phyloP scores from a whole-genome alignment of 2,329 filamentous ascomycete species.

The Colletotrichum sp. region DNA sequence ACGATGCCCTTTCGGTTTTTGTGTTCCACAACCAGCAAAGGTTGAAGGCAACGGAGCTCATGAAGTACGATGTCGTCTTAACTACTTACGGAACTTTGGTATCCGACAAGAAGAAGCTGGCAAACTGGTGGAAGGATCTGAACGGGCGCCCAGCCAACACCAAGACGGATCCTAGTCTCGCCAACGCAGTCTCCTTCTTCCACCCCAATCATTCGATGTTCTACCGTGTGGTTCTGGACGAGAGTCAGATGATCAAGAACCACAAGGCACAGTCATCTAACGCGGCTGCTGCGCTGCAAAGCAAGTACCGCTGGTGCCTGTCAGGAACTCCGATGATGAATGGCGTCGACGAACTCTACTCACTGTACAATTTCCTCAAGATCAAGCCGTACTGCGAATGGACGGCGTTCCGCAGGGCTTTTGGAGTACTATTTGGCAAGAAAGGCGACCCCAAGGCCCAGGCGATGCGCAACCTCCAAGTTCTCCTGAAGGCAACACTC shows the following conservation, averaged over 20 bases:
- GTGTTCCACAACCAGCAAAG: constrained; percentile 69
- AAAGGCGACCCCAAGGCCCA: constrained; percentile 57
- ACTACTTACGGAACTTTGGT: constrained; percentile 79
- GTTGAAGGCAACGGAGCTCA: constrained; percentile 64
- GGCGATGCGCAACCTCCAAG: constrained; percentile 75
- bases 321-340: constrained; percentile 93
- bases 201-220: constrained; percentile 64
- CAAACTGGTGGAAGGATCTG: constrained; percentile 40
- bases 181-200: constrained; percentile 59
- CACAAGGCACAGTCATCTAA: constrained; percentile 60
- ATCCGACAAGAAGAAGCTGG: constrained; percentile 68
- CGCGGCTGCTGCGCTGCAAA: constrained; percentile 54
- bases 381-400: constrained; percentile 77
- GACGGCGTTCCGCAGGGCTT: constrained; percentile 62
- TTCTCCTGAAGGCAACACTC: constrained; percentile 79
- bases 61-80: constrained; percentile 74
- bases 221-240: constrained; percentile 77
- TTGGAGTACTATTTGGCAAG: constrained; percentile 43
- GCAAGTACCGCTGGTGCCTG: constrained; percentile 73
- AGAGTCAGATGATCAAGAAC: constrained; percentile 85
- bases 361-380: constrained; percentile 76
- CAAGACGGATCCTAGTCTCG: constrained; percentile 39
- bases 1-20: constrained; percentile 66
- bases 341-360: constrained; percentile 76
- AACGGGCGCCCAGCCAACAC: constrained; percentile 41